A percentile compares a stretch with the other conserved stretches of the same genome.
Conservation (phyloP, 192 early-diverging fungal species). For the Spizellomyces sp. region DNA sequence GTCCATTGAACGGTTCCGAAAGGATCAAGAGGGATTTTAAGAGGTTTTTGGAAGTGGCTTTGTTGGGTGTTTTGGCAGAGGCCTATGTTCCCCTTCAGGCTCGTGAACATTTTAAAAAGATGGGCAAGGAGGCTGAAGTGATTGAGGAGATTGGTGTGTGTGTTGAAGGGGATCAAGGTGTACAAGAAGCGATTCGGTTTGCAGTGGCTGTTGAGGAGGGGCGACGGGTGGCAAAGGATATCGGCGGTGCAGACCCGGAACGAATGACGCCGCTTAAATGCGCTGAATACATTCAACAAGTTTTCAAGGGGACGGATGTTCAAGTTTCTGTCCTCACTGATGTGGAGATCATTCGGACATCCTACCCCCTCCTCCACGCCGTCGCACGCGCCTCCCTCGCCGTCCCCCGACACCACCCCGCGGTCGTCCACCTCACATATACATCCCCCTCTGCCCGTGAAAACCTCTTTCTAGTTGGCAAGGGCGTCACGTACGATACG, state of each 20-base stretch:
- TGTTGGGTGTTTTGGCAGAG: slow-evolving; percentile 72
- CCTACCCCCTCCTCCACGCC: slow-evolving; percentile 83
- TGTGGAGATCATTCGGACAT: slow-evolving; percentile 67
- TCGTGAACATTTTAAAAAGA: slow-evolving; percentile 64
- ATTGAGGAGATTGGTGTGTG: slow-evolving; percentile 63
- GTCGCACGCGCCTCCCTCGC: slow-evolving; percentile 53
- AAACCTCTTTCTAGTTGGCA: slow-evolving; percentile 84
- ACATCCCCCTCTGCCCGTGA: slow-evolving; percentile 74
- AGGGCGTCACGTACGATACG: slow-evolving; percentile 75
- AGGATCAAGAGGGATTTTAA: slow-evolving; percentile 56
- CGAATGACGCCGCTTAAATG: slow-evolving; percentile 82
- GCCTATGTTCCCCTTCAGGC: slow-evolving; percentile 80
- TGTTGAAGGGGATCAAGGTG: slow-evolving; percentile 31
- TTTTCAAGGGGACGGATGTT: slow-evolving; percentile 61
- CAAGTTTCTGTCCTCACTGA: slow-evolving; percentile 69
- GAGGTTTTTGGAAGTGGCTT: slow-evolving; percentile 70
- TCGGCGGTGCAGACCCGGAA: slow-evolving; percentile 83
- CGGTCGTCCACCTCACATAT: slow-evolving; percentile 70
- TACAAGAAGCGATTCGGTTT: slow-evolving; percentile 50
- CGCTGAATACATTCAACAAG: slow-evolving; percentile 65
- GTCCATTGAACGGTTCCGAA: slow-evolving; percentile 1
- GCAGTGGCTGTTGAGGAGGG: slow-evolving; percentile 71
- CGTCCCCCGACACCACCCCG: slow-evolving; percentile 68
- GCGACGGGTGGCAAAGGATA: slow-evolving; percentile 72
- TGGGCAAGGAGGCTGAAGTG: slow-evolving; percentile 45